A percentile compares a stretch with the other conserved stretches of the same genome.
Conservation (phyloP, 208 protist species). For the Acanthamoeba lugdunensis region DNA sequence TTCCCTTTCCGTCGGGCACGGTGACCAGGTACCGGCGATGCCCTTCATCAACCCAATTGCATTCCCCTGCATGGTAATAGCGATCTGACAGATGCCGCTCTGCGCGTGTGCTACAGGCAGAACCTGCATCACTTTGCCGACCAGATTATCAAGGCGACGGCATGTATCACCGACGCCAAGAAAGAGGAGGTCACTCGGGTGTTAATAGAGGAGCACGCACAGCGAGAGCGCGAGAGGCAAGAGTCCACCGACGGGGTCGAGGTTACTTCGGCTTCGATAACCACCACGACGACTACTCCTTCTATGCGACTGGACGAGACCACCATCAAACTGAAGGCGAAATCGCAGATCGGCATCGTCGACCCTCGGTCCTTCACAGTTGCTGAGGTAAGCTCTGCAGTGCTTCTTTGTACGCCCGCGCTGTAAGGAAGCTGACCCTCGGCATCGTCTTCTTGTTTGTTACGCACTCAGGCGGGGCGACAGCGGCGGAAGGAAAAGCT, state of each 20-base stretch:
- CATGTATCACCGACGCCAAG: background rate
- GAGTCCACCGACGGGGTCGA: background rate
- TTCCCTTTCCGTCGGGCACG: background rate
- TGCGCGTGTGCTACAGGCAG: background rate
- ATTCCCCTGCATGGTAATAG: background rate
- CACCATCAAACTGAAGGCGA: background rate
- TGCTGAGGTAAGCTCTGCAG: background rate
- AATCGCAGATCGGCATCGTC: background rate
- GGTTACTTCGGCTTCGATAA: background rate
- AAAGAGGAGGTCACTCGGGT: background rate
- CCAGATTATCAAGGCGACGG: constrained; percentile 9
- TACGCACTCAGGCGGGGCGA: background rate
- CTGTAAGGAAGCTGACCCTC: background rate
- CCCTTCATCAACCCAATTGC: too few species aligned
- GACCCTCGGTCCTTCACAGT: background rate
- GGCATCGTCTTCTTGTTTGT: background rate
- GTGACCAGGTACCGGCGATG: background rate
- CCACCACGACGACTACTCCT: background rate
- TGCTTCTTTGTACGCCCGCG: background rate
- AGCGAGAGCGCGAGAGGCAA: background rate
- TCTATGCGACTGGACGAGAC: background rate
- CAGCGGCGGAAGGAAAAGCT: background rate
- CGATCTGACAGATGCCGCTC: background rate
- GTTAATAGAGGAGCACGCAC: background rate
- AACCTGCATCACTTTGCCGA: constrained; percentile 2